Base-by-base conservation (phyloP, 2,329 filamentous ascomycete genomes). In the Monilinia polystroma region DNA sequence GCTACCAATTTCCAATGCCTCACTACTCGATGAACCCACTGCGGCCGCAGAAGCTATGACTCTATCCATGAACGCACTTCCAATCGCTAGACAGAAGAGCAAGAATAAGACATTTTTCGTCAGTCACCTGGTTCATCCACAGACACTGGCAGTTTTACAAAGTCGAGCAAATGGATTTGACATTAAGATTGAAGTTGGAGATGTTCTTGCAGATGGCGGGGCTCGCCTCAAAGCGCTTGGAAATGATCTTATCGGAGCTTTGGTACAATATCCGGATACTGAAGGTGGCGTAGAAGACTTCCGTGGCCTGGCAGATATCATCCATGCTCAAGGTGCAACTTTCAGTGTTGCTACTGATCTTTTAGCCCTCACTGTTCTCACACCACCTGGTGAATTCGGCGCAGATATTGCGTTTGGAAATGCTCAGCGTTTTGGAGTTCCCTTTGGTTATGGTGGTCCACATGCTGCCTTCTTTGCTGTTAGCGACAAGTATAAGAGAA, bases 21-120 rank as follows among this genome's bases (percentile, higher is more conserved):
- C 92, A 55, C 83, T 97, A 59, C 82, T 97, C 53, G 94, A 97
- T 73, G 94, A 97, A 80, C 89, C 90, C 29, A 97, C 94, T 1
- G 94, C 94, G 16, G 94, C 93, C 18, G 92, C 93, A 38, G 94
- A 98, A 81, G 94, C 94, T 70, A 95, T 98, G 93, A 97, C 93
- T 18, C 84, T 98, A 78, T 94, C 93, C 0, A 80, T 96, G 79
- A 93, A 92, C 75, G 85, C 87, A 29, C 83, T 96, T 52, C 84
- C 93, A 0, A 75, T 84, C 4, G 84, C 89, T 3, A 87, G 90
- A 72, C 87, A 90, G 70, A 95, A 91, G 81, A 85, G 88, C 66
- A 80, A 84, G 32, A 89, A 87, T 71, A 96, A 93, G 83, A 89
- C 89, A 0, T 97, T 89, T 76, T 85, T 97, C 14, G 91, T 97